A percentile compares a stretch with the other conserved stretches of the same genome.
These are phyloP conservation scores for Gossypium stocksii DNA, from an alignment of 345 rosid genomes.

Conservation along the genomic window DNA sequence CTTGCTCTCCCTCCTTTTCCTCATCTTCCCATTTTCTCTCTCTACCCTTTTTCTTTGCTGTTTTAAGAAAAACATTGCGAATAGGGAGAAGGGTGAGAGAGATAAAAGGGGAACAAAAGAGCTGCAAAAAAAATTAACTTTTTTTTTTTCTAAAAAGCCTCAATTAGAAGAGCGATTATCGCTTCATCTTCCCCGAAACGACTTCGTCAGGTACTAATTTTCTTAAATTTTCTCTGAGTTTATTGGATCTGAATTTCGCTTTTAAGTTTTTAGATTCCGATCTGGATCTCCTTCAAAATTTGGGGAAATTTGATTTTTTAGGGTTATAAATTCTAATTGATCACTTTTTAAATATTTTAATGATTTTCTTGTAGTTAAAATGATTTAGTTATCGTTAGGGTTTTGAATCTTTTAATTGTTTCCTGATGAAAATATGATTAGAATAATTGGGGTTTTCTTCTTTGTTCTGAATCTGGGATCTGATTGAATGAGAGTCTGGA, in stretches of 20 bases:
- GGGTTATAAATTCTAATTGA: not conserved
- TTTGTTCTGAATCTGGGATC: not conserved
- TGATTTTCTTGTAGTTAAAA: not conserved
- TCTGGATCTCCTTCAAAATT: not conserved
- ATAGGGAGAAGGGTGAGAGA: not conserved
- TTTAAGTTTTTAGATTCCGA: not conserved
- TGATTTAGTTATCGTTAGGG: not conserved
- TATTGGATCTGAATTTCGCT: not conserved
- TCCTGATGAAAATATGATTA: not conserved
- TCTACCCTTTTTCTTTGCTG: not conserved
- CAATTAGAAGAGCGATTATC: not conserved
- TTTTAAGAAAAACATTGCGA: not conserved
- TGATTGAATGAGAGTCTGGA: not conserved
- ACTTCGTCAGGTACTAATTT: not conserved
- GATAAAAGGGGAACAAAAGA: not conserved
- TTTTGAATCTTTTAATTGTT: not conserved
- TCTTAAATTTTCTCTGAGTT: not conserved
- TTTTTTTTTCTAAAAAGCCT: not conserved
- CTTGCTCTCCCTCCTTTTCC: no score
- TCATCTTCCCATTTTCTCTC: not conserved
- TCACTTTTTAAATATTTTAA: not conserved
- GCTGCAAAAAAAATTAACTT: not conserved
- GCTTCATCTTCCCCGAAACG: not conserved
- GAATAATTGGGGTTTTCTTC: not conserved
- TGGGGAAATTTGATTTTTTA: not conserved